phyloP scores from a whole-genome alignment of 176 grass and related monocot species.

The Chloris gayana region DNA sequence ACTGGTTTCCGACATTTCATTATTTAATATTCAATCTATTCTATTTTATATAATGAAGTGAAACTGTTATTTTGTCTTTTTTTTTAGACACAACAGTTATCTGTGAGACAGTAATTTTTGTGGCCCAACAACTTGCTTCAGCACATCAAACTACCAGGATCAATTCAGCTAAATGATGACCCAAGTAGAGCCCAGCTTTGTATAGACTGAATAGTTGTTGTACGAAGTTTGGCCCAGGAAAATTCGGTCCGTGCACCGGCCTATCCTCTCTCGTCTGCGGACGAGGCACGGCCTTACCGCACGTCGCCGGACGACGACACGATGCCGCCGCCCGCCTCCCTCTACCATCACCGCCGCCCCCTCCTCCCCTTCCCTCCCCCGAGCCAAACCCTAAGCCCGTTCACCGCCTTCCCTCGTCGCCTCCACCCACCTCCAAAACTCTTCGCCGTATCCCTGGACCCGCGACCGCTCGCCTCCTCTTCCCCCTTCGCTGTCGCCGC shows the following conservation, averaged over 20 bases:
- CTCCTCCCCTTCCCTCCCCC: constrained; percentile 32
- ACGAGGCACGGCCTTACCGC: constrained; percentile 9
- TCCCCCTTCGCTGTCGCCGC: constrained; percentile 30
- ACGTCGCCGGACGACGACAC: constrained; percentile 5
- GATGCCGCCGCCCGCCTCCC: constrained; percentile 29
- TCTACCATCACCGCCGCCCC: constrained; percentile 8
- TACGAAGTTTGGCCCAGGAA: constrained; percentile 1
- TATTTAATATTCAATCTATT: no score
- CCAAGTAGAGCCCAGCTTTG: background rate
- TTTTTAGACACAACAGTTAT: no score
- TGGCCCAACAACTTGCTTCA: no score
- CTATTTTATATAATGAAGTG: no score
- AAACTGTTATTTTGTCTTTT: no score
- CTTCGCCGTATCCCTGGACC: background rate
- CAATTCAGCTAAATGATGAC: no score
- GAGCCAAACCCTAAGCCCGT: constrained; percentile 14
- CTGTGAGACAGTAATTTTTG: no score
- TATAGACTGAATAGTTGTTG: no score
- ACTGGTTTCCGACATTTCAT: no score
- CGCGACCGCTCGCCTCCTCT: background rate
- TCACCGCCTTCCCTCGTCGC: constrained; percentile 15
- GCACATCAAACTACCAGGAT: no score
- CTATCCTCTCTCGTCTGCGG: constrained; percentile 47
- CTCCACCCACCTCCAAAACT: constrained; percentile 37
- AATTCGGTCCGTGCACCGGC: no score